phyloP scores from a whole-genome alignment of 495 filamentous ascomycete genomes.

The Penicillium dipodomyicola region DNA sequence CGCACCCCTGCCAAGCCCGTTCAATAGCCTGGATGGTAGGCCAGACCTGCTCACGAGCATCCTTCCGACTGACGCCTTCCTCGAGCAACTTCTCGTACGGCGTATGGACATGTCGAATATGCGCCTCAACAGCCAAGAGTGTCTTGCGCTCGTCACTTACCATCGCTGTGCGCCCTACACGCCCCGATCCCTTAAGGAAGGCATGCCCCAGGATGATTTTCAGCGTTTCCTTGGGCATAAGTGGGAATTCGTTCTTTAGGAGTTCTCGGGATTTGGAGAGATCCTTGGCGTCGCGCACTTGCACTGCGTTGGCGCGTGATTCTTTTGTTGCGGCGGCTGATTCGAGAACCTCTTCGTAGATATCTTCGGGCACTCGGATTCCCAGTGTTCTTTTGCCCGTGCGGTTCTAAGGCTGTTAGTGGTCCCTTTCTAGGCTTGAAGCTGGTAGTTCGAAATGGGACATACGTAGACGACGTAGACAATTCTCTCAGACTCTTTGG shows the following conservation, averaged over 20 bases:
- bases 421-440: not conserved
- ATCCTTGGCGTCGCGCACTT: constrained; percentile 38
- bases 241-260: constrained; percentile 38
- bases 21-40: constrained; percentile 27
- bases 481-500: constrained; percentile 37
- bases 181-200: constrained; percentile 49
- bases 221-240: constrained; percentile 41
- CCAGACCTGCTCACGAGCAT: constrained; percentile 33
- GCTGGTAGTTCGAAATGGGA: not conserved
- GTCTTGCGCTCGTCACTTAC: constrained; percentile 39
- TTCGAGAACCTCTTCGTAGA: constrained; percentile 33
- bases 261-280: constrained; percentile 31
- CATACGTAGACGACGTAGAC: constrained; percentile 49
- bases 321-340: constrained; percentile 36
- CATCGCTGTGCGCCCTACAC: constrained; percentile 45
- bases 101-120: constrained; percentile 51
- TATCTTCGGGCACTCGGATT: constrained; percentile 45
- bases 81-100: constrained; percentile 44
- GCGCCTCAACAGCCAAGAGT: constrained; percentile 47
- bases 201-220: constrained; percentile 43
- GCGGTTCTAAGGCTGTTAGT: constrained; percentile 26
- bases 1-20: constrained; percentile 31
- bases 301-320: constrained; percentile 39
- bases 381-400: constrained; percentile 37
- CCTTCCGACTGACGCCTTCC: constrained; percentile 19